These are phyloP conservation scores for Lanmaoa pseudosensibilis DNA, from an alignment of 768 basidiomycete genomes.

Conservation along the genomic window DNA sequence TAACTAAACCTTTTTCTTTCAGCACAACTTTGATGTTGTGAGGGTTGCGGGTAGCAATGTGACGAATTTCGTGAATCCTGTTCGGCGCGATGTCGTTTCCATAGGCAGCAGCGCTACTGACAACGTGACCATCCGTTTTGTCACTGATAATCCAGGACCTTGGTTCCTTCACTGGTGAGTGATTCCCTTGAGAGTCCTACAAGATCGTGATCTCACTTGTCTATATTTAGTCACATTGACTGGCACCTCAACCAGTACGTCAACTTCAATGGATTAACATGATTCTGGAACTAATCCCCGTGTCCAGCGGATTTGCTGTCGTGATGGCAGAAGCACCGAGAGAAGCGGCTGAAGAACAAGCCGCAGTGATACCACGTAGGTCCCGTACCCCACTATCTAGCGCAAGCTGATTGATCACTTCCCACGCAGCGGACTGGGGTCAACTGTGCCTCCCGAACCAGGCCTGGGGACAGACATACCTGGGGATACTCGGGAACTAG, in stretches of 20 bases:
- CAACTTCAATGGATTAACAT: not conserved
- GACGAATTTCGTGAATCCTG: conserved; percentile 39
- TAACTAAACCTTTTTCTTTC: not conserved
- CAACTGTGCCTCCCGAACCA: conserved; percentile 14
- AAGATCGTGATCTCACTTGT: not conserved
- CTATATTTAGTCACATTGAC: conserved; percentile 26
- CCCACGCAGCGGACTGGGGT: conserved; percentile 21
- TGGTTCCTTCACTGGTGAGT: conserved; percentile 51
- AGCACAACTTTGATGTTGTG: conserved; percentile 42
- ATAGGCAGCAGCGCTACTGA: conserved; percentile 30
- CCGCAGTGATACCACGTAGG: conserved; percentile 22
- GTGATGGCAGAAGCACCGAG: conserved; percentile 29
- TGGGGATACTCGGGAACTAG: not conserved
- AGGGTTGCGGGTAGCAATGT: conserved; percentile 28
- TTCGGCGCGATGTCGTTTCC: conserved; percentile 36
- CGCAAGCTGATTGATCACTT: not conserved
- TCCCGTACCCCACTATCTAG: not conserved
- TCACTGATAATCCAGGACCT: conserved; percentile 65
- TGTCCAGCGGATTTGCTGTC: conserved; percentile 28
- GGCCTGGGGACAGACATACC: not conserved
- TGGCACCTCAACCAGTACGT: conserved; percentile 32
- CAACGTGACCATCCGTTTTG: conserved; percentile 57
- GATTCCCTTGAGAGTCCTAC: not conserved
- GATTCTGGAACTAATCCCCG: not conserved
- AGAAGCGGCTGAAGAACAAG: conserved; percentile 8